Evolutionary conservation across 129 eudicot genomes (phyloP).

Genomic region (Escallonia rubra): DNA sequence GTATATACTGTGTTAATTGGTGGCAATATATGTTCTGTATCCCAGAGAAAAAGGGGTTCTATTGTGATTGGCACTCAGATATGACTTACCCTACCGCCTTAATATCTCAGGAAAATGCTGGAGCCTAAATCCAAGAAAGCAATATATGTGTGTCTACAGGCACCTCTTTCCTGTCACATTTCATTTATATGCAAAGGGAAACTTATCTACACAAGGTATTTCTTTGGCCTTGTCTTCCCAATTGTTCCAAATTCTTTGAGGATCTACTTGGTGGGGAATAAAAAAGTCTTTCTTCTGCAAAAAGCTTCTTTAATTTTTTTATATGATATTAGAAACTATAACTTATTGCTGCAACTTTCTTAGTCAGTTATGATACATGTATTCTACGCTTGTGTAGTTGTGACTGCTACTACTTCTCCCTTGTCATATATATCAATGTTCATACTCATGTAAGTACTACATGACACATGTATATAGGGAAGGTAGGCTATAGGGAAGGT

Average conservation of each 20-base stretch:
- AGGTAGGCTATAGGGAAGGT: constrained; percentile 43
- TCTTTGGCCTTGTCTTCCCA: background rate
- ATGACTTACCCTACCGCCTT: background rate
- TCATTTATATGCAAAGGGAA: constrained; percentile 76
- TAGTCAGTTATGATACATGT: background rate
- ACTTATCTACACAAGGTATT: constrained; percentile 60
- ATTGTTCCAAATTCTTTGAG: background rate
- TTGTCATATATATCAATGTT: background rate
- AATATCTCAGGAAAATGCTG: constrained; percentile 53
- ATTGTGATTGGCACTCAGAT: background rate
- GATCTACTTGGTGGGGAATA: background rate
- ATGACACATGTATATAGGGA: constrained; percentile 32
- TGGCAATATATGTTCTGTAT: background rate
- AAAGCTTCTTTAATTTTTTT: background rate
- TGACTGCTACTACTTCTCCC: background rate
- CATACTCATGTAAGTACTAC: constrained; percentile 5
- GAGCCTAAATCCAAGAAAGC: constrained; percentile 83
- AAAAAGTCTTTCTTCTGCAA: background rate
- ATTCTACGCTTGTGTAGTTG: background rate
- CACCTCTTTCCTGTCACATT: constrained; percentile 67
- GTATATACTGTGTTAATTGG: background rate
- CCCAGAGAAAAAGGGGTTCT: background rate
- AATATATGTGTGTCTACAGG: constrained; percentile 54
- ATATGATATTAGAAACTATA: background rate
- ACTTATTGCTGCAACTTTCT: background rate